Evolutionary conservation across 768 basidiomycete genomes (phyloP).

Genomic region (Boletus fagicola): DNA sequence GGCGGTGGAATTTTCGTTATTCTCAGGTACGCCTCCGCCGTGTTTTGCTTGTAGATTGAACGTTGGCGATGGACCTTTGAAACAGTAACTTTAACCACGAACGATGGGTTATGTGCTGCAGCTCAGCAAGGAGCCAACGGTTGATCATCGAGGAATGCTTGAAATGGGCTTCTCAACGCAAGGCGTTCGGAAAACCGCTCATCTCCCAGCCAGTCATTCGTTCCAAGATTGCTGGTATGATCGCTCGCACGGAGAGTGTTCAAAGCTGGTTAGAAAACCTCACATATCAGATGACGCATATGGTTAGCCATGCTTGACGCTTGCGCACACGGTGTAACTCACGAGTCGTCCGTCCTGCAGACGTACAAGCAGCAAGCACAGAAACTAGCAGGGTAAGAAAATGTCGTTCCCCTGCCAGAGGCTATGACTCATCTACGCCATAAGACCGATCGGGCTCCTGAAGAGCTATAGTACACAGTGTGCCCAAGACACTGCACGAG

Average conservation of each 20-base stretch:
- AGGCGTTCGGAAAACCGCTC: slow-evolving; percentile 89
- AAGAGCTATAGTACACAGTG: slow-evolving; percentile 76
- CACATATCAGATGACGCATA: slow-evolving; percentile 85
- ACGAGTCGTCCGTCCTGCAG: slow-evolving; percentile 27
- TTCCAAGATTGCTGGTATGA: slow-evolving; percentile 85
- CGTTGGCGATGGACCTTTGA: slow-evolving; percentile 12
- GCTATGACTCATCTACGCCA: background rate
- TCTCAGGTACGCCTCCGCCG: slow-evolving; percentile 39
- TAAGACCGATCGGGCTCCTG: slow-evolving; percentile 71
- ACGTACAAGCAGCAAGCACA: slow-evolving; percentile 71
- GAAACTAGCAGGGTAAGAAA: slow-evolving; percentile 65
- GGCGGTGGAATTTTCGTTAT: slow-evolving; percentile 64
- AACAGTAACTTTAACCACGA: slow-evolving; percentile 90
- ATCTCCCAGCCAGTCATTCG: slow-evolving; percentile 85
- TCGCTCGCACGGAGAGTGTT: slow-evolving; percentile 74
- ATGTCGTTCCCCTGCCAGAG: background rate
- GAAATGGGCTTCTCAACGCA: slow-evolving; percentile 87
- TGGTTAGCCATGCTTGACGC: slow-evolving; percentile 41
- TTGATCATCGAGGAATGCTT: slow-evolving; percentile 76
- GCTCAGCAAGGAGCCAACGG: slow-evolving; percentile 70
- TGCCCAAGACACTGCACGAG: slow-evolving; percentile 77
- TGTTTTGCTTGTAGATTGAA: background rate
- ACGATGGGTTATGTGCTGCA: slow-evolving; percentile 87
- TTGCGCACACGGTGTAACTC: background rate
- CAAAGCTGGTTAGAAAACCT: slow-evolving; percentile 88